These are phyloP conservation scores for Rhododendron ovatum DNA, from an alignment of 148 eudicot genomes.

Conservation along the genomic window DNA sequence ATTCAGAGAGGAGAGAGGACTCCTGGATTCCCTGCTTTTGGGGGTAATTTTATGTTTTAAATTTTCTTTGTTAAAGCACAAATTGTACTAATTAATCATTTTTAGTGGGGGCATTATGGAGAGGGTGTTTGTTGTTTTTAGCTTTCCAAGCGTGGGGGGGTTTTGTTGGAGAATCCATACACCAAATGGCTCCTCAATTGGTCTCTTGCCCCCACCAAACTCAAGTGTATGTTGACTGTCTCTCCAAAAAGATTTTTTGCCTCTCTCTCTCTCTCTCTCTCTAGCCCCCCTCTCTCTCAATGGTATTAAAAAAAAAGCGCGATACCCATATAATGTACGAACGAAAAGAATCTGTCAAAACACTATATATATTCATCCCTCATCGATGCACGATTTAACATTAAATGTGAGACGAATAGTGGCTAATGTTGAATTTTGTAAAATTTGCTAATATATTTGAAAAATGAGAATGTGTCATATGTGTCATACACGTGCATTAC, in stretches of 20 bases:
- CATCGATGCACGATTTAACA: neutral
- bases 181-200: constrained; percentile 39
- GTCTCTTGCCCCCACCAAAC: constrained; percentile 27
- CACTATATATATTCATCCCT: neutral
- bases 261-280: neutral
- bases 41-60: constrained; percentile 2
- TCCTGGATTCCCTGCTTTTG: constrained; percentile 8
- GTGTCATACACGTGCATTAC: no score
- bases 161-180: constrained; percentile 87
- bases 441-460: no score
- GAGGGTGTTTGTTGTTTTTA: constrained; percentile 14
- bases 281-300: neutral
- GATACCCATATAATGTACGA: neutral
- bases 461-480: no score
- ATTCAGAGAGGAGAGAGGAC: neutral
- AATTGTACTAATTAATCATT: neutral
- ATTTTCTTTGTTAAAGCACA: neutral
- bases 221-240: constrained; percentile 5
- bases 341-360: neutral
- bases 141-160: constrained; percentile 83
- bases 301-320: neutral
- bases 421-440: neutral
- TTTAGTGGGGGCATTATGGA: constrained; percentile 10
- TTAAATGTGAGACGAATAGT: neutral
- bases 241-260: constrained; percentile 9